Base-by-base conservation (phyloP, 2,329 filamentous ascomycete species). In the Zalaria sp. region DNA sequence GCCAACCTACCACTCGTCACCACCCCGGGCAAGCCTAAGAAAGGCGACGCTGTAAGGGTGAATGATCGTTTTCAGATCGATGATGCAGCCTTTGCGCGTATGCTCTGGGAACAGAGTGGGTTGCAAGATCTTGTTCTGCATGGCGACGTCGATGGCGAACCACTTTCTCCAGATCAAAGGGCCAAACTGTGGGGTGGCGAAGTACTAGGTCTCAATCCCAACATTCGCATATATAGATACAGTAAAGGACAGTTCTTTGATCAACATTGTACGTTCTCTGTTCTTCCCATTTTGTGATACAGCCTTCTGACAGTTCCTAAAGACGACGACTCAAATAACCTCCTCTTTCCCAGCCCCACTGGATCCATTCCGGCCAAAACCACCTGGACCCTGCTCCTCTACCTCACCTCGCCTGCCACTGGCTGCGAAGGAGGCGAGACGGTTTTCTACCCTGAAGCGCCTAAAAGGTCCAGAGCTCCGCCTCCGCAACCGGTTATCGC, bases 301-400 rank as follows among this genome's bases (percentile, higher is more conserved):
- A 47, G 35, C 3, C 38, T 10, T 43, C 27, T 25, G 26, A 5
- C 25, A 11, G 9, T 31, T 31, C 39, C 6, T 35, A 4, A 53
- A 91, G 85, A 94, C 54, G 89, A 96, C 60, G 88, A 95, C 54
- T 83, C 77, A 40, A 93, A 93, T 57, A 69, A 73, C 42, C 61
- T 95, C 26, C 71, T 64, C 1, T 64, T 91, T 36, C 66, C 68
- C 2, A 62, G 68, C 3, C 53, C 60, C 10, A 27, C 56, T 59
- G n/a, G 61, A 62, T 46, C 63, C 5, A 52, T 65, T 7, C 65
- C 67, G 25, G 79, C 73, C 18, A 79, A 72, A 53, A 95, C 89
- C 4, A 95, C 87, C 0, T 95, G 88, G 87, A 95, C 89, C 0
- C 67, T 94, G 4, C 70, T 95, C 0, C 73, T 95, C 31, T 96